Evolutionary conservation across 1,284 basidiomycete species (phyloP), one percentile per base, ranked within the genome.

Genomic region (Calocybe gambosa): DNA sequence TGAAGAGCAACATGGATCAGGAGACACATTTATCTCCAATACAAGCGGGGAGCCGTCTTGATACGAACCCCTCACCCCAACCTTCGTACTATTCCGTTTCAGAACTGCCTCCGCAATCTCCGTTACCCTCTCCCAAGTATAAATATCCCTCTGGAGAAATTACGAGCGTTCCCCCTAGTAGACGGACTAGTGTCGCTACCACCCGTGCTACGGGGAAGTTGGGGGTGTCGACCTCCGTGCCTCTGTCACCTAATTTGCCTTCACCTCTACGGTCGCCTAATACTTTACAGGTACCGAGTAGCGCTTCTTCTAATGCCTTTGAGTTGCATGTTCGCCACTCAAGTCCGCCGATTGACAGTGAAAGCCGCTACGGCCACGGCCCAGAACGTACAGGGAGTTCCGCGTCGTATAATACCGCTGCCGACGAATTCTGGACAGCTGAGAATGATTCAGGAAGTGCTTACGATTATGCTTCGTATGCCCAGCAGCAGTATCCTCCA

Each of bases 21-120:
- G 44, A 50, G 35, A 45, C 54, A n/a, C 59, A 55, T 39, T 57
- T 64, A 6, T 58, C 61, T 28, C 61, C 60, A 15, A 45, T 52
- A n/a, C 55, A 56, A 12, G 42, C 45, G 18, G 55, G 54, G 21
- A 43, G 43, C 39, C 50, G 52, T 21, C 23, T 42, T 3, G 49
- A 45, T n/a, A 39, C 50, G 45, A 54, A 47, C 38, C 50, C 56
- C 41, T 67, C 65, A 12, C 70, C 64, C 37, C 64, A 58, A 49
- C 63, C 62, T 38, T 86, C 85, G n/a, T 86, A 85, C 58, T 86
- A 89, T 58, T 85, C 85, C 19, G 76, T 69, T 8, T 83, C 74
- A 6, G 81, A 84, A 40, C 70, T 87, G 25, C 81, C 84, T 1
- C 55, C 69, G 8, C 70, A 80, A 8, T 82, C 82, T 4, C 82